These are phyloP conservation scores for Xylaria curta DNA, from an alignment of 495 filamentous ascomycete species.

Conservation along the genomic window DNA sequence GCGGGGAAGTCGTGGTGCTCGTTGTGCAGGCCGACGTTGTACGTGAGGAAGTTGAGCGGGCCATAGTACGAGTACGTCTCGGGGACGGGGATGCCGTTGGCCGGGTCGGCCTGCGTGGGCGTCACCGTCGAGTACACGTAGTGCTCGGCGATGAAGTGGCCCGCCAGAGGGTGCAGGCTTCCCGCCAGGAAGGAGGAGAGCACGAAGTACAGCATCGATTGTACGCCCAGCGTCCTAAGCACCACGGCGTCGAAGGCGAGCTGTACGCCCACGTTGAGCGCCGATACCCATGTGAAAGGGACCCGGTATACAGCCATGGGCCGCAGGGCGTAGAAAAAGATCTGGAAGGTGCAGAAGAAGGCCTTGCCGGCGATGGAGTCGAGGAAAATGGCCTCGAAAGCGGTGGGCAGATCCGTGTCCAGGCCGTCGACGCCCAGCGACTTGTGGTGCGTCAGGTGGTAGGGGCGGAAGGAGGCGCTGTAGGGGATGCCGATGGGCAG, in stretches of 20 bases:
- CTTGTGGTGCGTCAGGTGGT: slow-evolving; percentile 99
- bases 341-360: slow-evolving; percentile 99
- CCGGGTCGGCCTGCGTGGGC: slow-evolving; percentile 63
- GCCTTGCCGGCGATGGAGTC: slow-evolving; percentile 97
- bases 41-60: slow-evolving; percentile 87
- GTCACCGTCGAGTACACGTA: slow-evolving; percentile 87
- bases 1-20: slow-evolving; percentile 99
- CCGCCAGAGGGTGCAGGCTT: slow-evolving; percentile 90
- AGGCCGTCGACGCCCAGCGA: slow-evolving; percentile 95
- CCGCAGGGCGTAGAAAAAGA: slow-evolving; percentile 98
- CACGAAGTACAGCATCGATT: slow-evolving; percentile 78
- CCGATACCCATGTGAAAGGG: slow-evolving; percentile 84
- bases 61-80: slow-evolving; percentile 99
- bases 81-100: slow-evolving; percentile 69
- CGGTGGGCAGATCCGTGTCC: slow-evolving; percentile 94
- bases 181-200: slow-evolving; percentile 92
- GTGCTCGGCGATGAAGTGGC: slow-evolving; percentile 99
- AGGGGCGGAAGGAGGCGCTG: slow-evolving; percentile 94
- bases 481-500: slow-evolving; percentile 95
- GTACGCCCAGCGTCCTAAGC: slow-evolving; percentile 57
- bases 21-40: slow-evolving; percentile 97
- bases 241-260: slow-evolving; percentile 78
- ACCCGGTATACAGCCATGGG: slow-evolving; percentile 94
- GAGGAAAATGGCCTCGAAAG: slow-evolving; percentile 89
- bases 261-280: slow-evolving; percentile 79